A percentile compares a stretch with the other conserved stretches of the same genome.
These are phyloP conservation scores for Silene coronaria DNA, from an alignment of 179 eudicot genomes.

Conservation along the genomic window DNA sequence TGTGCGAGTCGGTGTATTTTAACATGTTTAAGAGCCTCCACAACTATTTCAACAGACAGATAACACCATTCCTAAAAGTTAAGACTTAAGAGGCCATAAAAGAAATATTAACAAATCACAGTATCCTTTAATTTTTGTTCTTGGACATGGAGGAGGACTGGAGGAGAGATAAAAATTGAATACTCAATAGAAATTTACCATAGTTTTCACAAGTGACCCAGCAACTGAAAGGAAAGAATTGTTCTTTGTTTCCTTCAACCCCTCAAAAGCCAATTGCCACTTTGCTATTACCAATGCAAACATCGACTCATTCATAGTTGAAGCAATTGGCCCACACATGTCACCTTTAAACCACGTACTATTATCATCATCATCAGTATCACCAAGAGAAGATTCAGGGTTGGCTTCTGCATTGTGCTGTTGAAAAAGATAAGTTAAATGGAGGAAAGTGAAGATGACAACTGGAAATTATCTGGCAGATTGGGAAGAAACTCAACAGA, in stretches of 20 bases:
- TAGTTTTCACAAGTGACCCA: conserved; percentile 77
- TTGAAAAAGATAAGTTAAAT: conserved; percentile 15
- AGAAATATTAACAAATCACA: neutral
- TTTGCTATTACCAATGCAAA: conserved; percentile 63
- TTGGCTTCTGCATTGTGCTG: conserved; percentile 49
- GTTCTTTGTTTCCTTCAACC: conserved; percentile 82
- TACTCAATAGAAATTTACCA: conserved; percentile 46
- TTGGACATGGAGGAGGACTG: neutral
- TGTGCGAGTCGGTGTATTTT: neutral
- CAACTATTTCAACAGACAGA: neutral
- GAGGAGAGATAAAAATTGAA: conserved; percentile 6
- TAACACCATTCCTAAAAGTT: neutral
- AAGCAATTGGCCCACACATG: conserved; percentile 83
- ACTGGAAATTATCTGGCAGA: neutral
- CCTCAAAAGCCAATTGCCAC: conserved; percentile 86
- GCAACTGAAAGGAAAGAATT: conserved; percentile 74
- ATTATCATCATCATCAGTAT: conserved; percentile 32
- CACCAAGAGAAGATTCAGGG: conserved; percentile 30
- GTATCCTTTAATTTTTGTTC: neutral
- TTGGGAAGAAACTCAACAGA: neutral
- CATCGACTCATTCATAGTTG: conserved; percentile 84
- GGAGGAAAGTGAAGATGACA: conserved; percentile 1
- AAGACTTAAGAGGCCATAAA: neutral
- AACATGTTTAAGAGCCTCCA: neutral
- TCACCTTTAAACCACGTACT: conserved; percentile 57